Evolutionary conservation across 306 rosid genomes (phyloP).

Genomic region (Prunus padus): DNA sequence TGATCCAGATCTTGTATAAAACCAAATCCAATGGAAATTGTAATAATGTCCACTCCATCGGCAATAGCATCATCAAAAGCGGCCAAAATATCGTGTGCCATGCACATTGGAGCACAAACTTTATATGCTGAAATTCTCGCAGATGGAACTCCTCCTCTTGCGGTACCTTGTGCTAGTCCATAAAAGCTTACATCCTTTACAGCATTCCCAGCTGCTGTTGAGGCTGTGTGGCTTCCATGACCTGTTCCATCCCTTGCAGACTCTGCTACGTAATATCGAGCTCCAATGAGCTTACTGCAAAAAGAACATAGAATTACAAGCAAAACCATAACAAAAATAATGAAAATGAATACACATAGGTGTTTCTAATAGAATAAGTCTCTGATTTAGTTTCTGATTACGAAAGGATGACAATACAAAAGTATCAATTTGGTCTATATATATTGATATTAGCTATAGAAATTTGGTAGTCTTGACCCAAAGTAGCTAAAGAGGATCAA

Average conservation of each 20-base stretch:
- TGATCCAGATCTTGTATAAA: background rate
- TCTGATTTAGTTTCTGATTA: too few relatives aligned
- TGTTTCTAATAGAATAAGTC: too few relatives aligned
- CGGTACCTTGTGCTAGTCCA: slow-evolving; percentile 24
- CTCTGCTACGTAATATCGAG: background rate
- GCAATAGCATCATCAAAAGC: slow-evolving; percentile 51
- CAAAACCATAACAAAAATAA: background rate
- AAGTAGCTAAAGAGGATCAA: too few relatives aligned
- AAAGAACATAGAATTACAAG: too few relatives aligned
- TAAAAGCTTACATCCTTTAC: slow-evolving; percentile 18
- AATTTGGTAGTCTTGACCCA: too few relatives aligned
- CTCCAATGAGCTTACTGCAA: slow-evolving; percentile 10
- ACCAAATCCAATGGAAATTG: slow-evolving; percentile 3
- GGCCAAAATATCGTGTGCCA: background rate
- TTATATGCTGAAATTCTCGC: slow-evolving; percentile 26
- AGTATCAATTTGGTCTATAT: too few relatives aligned
- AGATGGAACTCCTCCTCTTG: slow-evolving; percentile 33
- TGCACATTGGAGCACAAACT: slow-evolving; percentile 5
- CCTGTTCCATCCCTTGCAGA: slow-evolving; percentile 9
- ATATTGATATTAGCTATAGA: too few relatives aligned
- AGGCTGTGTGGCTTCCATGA: slow-evolving; percentile 32
- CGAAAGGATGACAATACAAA: too few relatives aligned
- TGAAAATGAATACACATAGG: too few relatives aligned
- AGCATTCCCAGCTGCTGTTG: slow-evolving; percentile 23
- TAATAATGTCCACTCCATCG: slow-evolving; percentile 40